These are phyloP conservation scores for Grosmannia huntii DNA, from an alignment of 2,329 filamentous ascomycete genomes.

Conservation along the genomic window DNA sequence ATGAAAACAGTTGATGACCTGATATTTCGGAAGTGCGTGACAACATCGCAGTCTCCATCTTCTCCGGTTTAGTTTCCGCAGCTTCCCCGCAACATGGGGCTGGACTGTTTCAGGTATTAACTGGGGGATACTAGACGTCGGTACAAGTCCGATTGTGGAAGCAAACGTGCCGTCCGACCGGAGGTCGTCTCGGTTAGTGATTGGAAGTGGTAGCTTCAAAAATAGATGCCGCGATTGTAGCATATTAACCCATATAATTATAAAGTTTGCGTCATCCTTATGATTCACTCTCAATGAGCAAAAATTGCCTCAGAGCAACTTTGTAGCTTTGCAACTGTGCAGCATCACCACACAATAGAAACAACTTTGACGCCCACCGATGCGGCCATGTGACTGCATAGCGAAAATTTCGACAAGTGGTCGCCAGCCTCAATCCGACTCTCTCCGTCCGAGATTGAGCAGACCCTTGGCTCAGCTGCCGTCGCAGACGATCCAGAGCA, in stretches of 20 bases:
- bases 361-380: no score
- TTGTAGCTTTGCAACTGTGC: not conserved
- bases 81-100: no score
- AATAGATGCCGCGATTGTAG: not conserved
- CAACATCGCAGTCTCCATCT: not conserved
- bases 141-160: not conserved
- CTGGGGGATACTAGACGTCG: not conserved
- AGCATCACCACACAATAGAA: not conserved
- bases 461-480: conserved; percentile 29
- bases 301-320: no score
- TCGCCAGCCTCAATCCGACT: conserved; percentile 34
- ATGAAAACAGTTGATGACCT: not conserved
- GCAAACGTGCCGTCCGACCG: no score
- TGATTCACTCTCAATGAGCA: no score
- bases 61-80: no score
- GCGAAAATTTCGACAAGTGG: conserved; percentile 42
- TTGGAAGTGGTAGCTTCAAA: not conserved
- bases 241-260: not conserved
- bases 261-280: no score
- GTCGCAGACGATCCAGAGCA: conserved; percentile 26
- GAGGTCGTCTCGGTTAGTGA: not conserved
- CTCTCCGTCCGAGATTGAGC: conserved; percentile 28
- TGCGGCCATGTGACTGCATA: conserved; percentile 32
- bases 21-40: not conserved
- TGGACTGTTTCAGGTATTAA: no score